Base-by-base conservation (phyloP, 306 rosid genomes). In the Betula pendula region DNA sequence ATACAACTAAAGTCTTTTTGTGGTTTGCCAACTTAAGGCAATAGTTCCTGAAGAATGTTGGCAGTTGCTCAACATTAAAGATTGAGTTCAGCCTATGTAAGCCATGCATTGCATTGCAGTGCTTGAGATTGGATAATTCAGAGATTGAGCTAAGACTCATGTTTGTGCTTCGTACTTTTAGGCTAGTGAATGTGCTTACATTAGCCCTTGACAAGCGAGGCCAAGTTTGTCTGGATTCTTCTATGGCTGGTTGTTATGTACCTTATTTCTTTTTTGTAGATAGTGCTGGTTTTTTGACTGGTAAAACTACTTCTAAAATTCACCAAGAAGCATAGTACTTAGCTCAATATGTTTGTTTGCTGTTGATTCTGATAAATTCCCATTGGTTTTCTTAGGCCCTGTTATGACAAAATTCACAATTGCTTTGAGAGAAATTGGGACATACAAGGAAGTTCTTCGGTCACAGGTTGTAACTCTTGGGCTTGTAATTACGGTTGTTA, bases 401-500 rank as follows among this genome's bases (percentile, higher is more conserved):
- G 93, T 89, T 68, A 88, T 92, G 94, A 82, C 89, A 77, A 95
- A 95, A 86, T 95, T 90, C 79, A 90, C 97, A 17, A 77, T 89
- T 51, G 96, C 96, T 25, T 75, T 95, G 80, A 95, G 98, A 85
- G 97, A 95, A 88, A 92, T 95, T 75, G 85, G 89, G 72, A 90
- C 99, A 43, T 92, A 85, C 87, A 95, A 95, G 90, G 97, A 92
- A 87, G 90, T 89, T 74, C 94, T 95, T 80, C 93, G 97, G 44
- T 89, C 91, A 17, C 97, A 89, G 95, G 99, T 95, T 77, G 80
- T 77, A 29, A 29, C 24, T 81, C 0, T 65, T 60, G 20, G 76
- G 44, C 58, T 66, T 56, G 19, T 20, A 70, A 48, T 48, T 59
- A 29, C 33, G 51, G 20, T 35, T 69, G 11, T 9, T 69, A 19